Evolutionary conservation across 2,329 filamentous ascomycete species (phyloP).

Genomic region (Gremmenia infestans): DNA sequence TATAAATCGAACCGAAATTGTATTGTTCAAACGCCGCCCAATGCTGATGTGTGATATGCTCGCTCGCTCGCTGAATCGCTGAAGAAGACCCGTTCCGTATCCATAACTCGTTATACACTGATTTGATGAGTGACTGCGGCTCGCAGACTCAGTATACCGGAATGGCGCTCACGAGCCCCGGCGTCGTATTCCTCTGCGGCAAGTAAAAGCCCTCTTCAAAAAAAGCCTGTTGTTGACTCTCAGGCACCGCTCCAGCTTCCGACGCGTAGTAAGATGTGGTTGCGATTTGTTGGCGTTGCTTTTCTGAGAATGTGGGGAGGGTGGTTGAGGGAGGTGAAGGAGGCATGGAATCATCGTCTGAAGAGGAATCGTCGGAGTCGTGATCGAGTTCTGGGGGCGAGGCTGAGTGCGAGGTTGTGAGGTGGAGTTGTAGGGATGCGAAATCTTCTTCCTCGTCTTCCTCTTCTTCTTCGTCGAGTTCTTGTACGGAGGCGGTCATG

Average conservation of each 20-base stretch:
- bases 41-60: background rate
- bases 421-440: slow-evolving; percentile 60
- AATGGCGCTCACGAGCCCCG: slow-evolving; percentile 37
- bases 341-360: slow-evolving; percentile 69
- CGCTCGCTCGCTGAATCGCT: background rate
- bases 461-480: slow-evolving; percentile 32
- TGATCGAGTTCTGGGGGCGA: slow-evolving; percentile 66
- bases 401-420: slow-evolving; percentile 58
- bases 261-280: slow-evolving; percentile 35
- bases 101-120: background rate
- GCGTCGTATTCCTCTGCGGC: slow-evolving; percentile 35
- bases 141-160: slow-evolving; percentile 39
- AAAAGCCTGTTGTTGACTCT: slow-evolving; percentile 35
- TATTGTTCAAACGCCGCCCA: background rate
- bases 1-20: background rate
- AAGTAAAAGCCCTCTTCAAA: slow-evolving; percentile 46
- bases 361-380: slow-evolving; percentile 56
- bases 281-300: slow-evolving; percentile 42
- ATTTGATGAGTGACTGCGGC: background rate
- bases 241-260: slow-evolving; percentile 24
- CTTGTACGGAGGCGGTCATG: slow-evolving; percentile 25
- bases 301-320: slow-evolving; percentile 56
- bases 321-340: slow-evolving; percentile 40
- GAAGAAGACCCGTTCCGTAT: background rate
- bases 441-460: slow-evolving; percentile 57